Evolutionary conservation across 176 grass and related monocot species (phyloP).

Genomic region (Rhynchospora pubera): DNA sequence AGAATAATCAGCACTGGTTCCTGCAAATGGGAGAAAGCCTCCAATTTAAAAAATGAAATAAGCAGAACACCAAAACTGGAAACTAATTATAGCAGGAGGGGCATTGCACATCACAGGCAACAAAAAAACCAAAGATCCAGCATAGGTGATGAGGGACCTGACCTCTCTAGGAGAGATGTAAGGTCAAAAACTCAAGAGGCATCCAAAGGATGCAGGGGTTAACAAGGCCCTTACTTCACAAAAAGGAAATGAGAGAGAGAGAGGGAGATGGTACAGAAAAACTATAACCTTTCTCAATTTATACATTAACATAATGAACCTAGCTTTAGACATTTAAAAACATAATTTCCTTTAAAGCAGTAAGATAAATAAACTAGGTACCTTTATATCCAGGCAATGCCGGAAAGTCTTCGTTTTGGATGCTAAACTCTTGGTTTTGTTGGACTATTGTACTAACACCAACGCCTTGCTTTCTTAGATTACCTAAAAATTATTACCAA

Average conservation of each 20-base stretch:
- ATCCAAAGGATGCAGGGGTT: neutral
- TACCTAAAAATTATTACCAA: conserved; percentile 44
- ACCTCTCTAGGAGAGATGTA: neutral
- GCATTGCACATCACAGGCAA: neutral
- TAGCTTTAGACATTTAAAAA: neutral
- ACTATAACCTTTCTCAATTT: neutral
- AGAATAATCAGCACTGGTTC: conserved; percentile 68
- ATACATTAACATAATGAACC: neutral
- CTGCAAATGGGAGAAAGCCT: conserved; percentile 23
- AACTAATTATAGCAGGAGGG: neutral
- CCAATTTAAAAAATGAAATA: conserved; percentile 1
- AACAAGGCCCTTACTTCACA: neutral
- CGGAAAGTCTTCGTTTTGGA: conserved; percentile 95
- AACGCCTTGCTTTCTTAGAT: conserved; percentile 81
- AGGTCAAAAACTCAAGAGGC: neutral
- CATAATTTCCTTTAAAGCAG: conserved; percentile 2
- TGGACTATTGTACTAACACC: conserved; percentile 77
- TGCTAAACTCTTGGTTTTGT: conserved; percentile 92
- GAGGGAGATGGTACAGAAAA: neutral
- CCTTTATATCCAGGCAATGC: conserved; percentile 97
- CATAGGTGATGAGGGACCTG: neutral
- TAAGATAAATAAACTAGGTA: conserved; percentile 30
- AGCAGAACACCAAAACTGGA: conserved; percentile 6
- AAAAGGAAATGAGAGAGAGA: neutral
- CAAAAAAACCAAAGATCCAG: neutral